phyloP scores from a whole-genome alignment of 805 yeast species.

The Kluyveromyces lactis region DNA sequence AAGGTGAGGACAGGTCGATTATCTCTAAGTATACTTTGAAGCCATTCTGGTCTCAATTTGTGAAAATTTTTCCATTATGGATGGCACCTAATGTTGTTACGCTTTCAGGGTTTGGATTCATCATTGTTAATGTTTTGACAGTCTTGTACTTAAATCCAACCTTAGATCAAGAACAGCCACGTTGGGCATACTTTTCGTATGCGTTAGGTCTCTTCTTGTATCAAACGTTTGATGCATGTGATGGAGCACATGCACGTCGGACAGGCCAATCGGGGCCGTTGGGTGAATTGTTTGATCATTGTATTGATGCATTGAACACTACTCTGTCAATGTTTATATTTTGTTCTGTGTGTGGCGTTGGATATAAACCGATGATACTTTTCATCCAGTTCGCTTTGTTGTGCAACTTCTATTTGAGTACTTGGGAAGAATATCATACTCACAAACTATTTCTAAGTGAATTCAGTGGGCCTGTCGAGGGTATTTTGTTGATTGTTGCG shows the following conservation, averaged over 20 bases:
- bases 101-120: conserved; percentile 65
- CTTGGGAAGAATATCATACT: conserved; percentile 96
- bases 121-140: conserved; percentile 51
- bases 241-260: conserved; percentile 90
- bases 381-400: conserved; percentile 65
- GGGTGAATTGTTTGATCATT: conserved; percentile 92
- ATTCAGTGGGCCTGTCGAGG: conserved; percentile 94
- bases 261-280: conserved; percentile 93
- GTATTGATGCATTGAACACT: conserved; percentile 68
- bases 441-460: conserved; percentile 69
- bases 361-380: conserved; percentile 53
- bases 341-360: conserved; percentile 69
- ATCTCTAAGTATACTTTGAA: conserved; percentile 68
- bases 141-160: conserved; percentile 70
- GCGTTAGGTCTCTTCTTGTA: conserved; percentile 81
- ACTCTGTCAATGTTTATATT: conserved; percentile 69
- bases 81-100: conserved; percentile 95
- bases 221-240: conserved; percentile 95
- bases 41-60: conserved; percentile 75
- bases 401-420: conserved; percentile 76
- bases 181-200: conserved; percentile 68
- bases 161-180: conserved; percentile 50
- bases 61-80: conserved; percentile 66
- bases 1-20: conserved; percentile 74
- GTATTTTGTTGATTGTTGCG: conserved; percentile 56